phyloP scores from a whole-genome alignment of 441 rosid species.

The Rhodomyrtus psidioides region DNA sequence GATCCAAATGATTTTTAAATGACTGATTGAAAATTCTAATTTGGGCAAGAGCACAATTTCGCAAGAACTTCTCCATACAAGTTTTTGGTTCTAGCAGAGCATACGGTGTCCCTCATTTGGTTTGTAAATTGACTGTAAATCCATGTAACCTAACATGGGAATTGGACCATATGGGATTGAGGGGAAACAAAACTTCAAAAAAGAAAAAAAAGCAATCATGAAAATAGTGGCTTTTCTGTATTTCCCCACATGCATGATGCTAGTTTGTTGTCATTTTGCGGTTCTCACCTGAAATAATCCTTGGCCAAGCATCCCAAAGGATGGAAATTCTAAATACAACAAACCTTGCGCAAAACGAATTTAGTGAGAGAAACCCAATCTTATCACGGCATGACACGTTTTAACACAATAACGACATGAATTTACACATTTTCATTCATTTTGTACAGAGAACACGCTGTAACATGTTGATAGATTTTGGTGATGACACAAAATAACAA shows the following conservation, averaged over 20 bases:
- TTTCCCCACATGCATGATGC: neutral
- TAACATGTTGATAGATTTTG: neutral
- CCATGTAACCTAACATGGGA: neutral
- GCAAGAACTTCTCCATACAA: neutral
- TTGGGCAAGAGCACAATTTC: neutral
- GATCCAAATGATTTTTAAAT: neutral
- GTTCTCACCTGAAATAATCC: neutral
- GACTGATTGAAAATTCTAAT: neutral
- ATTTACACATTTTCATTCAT: neutral
- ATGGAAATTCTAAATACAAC: neutral
- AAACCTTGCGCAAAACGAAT: neutral
- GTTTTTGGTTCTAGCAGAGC: neutral
- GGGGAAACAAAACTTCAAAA: neutral
- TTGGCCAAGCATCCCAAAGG: neutral
- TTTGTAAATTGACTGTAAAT: no score
- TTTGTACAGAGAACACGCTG: neutral
- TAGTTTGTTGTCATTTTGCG: neutral
- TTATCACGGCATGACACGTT: neutral
- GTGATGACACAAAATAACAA: neutral
- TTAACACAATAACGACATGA: neutral
- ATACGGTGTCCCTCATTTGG: neutral
- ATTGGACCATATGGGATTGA: neutral
- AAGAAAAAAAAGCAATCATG: neutral
- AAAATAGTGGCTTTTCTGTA: neutral
- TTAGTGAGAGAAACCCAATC: neutral